Base-by-base conservation (phyloP, 2,329 filamentous ascomycete species). In the Blastomyces parvus region DNA sequence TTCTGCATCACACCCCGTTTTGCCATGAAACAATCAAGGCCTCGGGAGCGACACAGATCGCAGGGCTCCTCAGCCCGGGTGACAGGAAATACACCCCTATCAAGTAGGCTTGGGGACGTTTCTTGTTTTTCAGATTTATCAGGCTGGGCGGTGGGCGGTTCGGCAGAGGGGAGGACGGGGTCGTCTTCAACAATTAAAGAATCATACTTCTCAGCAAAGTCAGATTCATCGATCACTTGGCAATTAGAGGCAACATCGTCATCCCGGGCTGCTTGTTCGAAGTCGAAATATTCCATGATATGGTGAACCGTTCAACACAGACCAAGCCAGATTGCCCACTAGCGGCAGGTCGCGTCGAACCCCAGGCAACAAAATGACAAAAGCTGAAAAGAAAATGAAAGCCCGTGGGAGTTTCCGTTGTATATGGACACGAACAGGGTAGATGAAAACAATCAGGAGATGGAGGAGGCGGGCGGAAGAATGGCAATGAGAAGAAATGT, bases 241-340 rank as follows among this genome's bases (percentile, higher is more conserved):
- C 69, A 69, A 65, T 76, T 68, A 7, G 75, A 79, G 61, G 73
- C 74, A 61, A 74, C 68, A 66, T 79, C 77, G 62, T 77, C 74
- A 30, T 76, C 74, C 36, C 70, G 72, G 25, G 78, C 77, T 42
- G 78, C 78, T 63, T 77, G 74, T 64, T 80, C 77, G 64, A 80
- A 80, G 65, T 80, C 73, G 66, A 80, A 80, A 69, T 78, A 80
- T 68, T 80, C 78, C 78, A 80, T 78, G 44, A 55, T 58, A 58
- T 25, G 17, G 30, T 44, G 14, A 38, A 25, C 63, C 33, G 14
- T 56, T 22, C 46, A 38, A 42, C 25, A n/a, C 33, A 58, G 17
- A 22, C 46, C 3, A 4, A 46, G 14, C 22, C 48, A 27, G 48
- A 50, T 50, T 52, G 48, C 48, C 48, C 14, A 3, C 25, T 52